A percentile compares a stretch with the other conserved stretches of the same genome.
phyloP scores from a whole-genome alignment of 352 stramenopile genomes.

The Phytophthora capsici region DNA sequence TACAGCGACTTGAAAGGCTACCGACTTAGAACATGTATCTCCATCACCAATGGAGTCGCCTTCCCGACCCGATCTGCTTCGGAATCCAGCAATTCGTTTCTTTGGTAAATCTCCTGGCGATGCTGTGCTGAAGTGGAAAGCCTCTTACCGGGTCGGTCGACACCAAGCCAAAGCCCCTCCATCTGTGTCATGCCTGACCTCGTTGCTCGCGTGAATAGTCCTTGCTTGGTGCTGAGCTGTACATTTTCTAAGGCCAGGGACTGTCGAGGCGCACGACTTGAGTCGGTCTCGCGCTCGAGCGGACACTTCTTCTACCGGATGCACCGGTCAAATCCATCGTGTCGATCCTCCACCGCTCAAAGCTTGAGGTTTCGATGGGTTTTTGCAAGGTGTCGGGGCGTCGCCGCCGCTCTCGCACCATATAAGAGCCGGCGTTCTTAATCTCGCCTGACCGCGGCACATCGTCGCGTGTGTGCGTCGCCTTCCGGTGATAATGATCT shows the following conservation, averaged over 20 bases:
- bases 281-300: conserved; percentile 11
- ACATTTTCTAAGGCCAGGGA: conserved; percentile 6
- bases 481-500: conserved; percentile 14
- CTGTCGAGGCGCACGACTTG: conserved; percentile 1
- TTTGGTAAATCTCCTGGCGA: conserved; percentile 11
- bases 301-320: conserved; percentile 28
- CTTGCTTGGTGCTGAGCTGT: background rate
- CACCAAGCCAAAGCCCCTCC: conserved; percentile 8
- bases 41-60: background rate
- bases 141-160: conserved; percentile 13
- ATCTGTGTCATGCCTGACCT: conserved; percentile 16
- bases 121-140: conserved; percentile 26
- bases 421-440: conserved; percentile 25
- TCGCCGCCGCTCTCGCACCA: conserved; percentile 12
- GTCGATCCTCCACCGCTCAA: conserved; percentile 17
- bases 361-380: conserved; percentile 24
- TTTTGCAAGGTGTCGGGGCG: conserved; percentile 15
- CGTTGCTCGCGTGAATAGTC: background rate
- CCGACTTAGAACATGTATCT: background rate
- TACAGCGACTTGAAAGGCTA: conserved; percentile 3
- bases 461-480: conserved; percentile 23
- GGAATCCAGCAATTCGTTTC: conserved; percentile 10
- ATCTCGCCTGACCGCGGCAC: conserved; percentile 25
- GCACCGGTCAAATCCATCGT: conserved; percentile 25
- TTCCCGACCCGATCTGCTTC: conserved; percentile 18